These are phyloP conservation scores for Pythium guiyangense DNA, from an alignment of 352 stramenopile genomes.

Conservation along the genomic window DNA sequence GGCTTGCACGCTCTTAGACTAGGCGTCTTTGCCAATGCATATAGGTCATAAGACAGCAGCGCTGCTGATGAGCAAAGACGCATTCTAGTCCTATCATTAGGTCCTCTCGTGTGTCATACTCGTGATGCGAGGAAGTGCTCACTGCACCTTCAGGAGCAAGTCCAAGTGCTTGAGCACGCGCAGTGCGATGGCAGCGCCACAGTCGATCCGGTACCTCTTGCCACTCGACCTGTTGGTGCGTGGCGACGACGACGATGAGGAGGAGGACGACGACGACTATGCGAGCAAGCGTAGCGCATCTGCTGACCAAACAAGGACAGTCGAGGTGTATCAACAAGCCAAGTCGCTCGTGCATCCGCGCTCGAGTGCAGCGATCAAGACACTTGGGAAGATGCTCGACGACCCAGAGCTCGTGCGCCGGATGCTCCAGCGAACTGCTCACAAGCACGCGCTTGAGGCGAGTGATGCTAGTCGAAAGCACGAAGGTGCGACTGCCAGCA, in stretches of 20 bases:
- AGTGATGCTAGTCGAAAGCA: no score
- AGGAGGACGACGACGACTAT: slow-evolving; percentile 1
- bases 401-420: slow-evolving; percentile 40
- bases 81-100: no score
- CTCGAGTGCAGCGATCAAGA: slow-evolving; percentile 57
- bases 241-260: neutral
- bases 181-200: neutral
- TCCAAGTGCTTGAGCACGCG: no score
- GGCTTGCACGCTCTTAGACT: neutral
- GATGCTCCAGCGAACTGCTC: slow-evolving; percentile 41
- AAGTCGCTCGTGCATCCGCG: slow-evolving; percentile 51
- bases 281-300: neutral
- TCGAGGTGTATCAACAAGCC: slow-evolving; percentile 49
- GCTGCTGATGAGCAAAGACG: neutral
- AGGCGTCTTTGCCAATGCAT: no score
- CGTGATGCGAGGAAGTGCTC: neutral
- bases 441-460: slow-evolving; percentile 5
- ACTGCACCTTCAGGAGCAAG: no score
- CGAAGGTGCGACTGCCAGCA: neutral
- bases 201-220: slow-evolving; percentile 12
- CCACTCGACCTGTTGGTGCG: neutral
- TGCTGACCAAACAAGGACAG: slow-evolving; percentile 4
- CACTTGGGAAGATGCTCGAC: slow-evolving; percentile 43
- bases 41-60: neutral
- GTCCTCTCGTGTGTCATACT: neutral